Conservation (phyloP, 352 stramenopile genomes). For the Globisporangium paroecandrum region DNA sequence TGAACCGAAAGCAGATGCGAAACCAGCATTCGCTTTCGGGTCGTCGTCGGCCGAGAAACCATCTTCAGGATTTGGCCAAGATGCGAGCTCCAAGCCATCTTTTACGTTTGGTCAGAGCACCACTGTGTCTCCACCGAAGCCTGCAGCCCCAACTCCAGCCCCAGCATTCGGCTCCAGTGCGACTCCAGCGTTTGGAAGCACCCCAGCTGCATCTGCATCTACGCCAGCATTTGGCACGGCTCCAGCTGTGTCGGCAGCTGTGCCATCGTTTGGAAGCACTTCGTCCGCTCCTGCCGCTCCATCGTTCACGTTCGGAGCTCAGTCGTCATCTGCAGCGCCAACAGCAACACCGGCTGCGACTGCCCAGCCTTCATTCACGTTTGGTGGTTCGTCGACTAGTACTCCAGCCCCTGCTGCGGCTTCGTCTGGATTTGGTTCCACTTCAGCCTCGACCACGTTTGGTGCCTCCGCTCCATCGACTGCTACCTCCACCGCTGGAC, state of each 20-base stretch:
- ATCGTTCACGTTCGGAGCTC: conserved; percentile 25
- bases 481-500: conserved; percentile 4
- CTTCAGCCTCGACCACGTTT: conserved; percentile 18
- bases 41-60: conserved; percentile 24
- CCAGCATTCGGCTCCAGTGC: conserved; percentile 15
- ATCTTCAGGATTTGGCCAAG: conserved; percentile 25
- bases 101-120: conserved; percentile 13
- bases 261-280: conserved; percentile 13
- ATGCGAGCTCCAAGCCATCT: conserved; percentile 20
- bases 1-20: conserved; percentile 10
- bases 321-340: conserved; percentile 6
- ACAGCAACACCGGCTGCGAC: conserved; percentile 7
- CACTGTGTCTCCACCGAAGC: conserved; percentile 2
- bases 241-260: conserved; percentile 11
- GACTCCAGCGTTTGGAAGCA: conserved; percentile 16
- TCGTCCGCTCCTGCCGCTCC: conserved; percentile 11
- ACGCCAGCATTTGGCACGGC: conserved; percentile 27
- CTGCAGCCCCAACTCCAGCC: conserved; percentile 8
- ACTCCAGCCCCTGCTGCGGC: conserved; percentile 18
- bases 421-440: conserved; percentile 26
- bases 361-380: conserved; percentile 20
- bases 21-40: conserved; percentile 44
- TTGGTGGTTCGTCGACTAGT: conserved; percentile 15
- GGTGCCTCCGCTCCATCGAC: conserved; percentile 6
- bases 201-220: conserved; percentile 13